phyloP scores from a whole-genome alignment of 192 early-diverging fungal genomes.

The Piromyces finnis region DNA sequence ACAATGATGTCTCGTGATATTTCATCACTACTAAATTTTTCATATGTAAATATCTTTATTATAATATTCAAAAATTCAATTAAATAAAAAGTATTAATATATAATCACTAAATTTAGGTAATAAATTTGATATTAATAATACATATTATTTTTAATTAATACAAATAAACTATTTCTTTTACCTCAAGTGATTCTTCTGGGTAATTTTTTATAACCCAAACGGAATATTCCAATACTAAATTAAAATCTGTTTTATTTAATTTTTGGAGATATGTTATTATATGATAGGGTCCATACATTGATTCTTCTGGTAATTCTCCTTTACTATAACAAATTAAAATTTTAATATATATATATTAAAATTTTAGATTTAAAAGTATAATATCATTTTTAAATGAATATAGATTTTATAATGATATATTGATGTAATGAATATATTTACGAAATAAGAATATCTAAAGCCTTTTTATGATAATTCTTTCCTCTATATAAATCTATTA shows the following conservation, averaged over 20 bases:
- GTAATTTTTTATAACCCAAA: slow-evolving; percentile 55
- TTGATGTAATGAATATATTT: slow-evolving; percentile 9
- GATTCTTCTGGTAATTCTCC: slow-evolving; percentile 23
- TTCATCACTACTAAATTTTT: background rate
- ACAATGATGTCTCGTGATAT: background rate
- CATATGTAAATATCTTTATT: background rate
- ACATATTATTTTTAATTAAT: too few species aligned
- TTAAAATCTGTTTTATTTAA: slow-evolving; percentile 59
- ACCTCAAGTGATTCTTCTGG: slow-evolving; percentile 9
- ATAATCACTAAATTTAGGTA: too few species aligned
- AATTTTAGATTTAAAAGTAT: too few species aligned
- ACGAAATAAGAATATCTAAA: slow-evolving; percentile 56
- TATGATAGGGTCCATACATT: slow-evolving; percentile 41
- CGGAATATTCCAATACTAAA: slow-evolving; percentile 64
- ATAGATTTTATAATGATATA: too few species aligned
- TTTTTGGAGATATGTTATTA: slow-evolving; percentile 56
- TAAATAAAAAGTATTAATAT: too few species aligned
- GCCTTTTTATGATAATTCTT: slow-evolving; percentile 82
- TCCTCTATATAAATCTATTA: slow-evolving; percentile 86
- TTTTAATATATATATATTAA: too few species aligned
- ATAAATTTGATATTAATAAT: too few species aligned
- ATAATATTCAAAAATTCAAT: too few species aligned
- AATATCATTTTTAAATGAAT: too few species aligned
- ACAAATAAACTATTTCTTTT: too few species aligned
- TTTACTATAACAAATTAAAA: too few species aligned